Conservation (phyloP, 2,329 filamentous ascomycete genomes). For the Sporothrix brasiliensis region DNA sequence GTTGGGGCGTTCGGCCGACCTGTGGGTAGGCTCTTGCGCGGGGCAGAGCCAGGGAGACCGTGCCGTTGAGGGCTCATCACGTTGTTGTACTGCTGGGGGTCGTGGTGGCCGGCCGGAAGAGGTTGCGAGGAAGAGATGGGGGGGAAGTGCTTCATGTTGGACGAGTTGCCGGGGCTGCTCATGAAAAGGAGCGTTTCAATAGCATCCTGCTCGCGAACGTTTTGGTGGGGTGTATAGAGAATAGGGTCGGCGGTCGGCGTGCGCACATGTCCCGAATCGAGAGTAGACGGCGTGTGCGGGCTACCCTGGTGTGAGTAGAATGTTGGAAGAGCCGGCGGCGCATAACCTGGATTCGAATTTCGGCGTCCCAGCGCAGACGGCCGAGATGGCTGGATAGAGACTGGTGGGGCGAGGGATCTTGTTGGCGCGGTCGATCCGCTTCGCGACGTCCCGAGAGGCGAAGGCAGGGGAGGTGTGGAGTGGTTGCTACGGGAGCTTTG, state of each 20-base stretch:
- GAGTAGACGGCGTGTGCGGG: slow-evolving; percentile 46
- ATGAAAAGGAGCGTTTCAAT: slow-evolving; percentile 80
- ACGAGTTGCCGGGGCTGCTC: slow-evolving; percentile 75
- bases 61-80: slow-evolving; percentile 42
- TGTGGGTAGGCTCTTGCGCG: slow-evolving; percentile 57
- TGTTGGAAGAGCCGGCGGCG: slow-evolving; percentile 53
- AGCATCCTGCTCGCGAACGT: slow-evolving; percentile 75
- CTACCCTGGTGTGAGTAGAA: slow-evolving; percentile 48
- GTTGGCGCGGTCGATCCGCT: slow-evolving; percentile 44
- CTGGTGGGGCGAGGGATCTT: slow-evolving; percentile 55
- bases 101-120: slow-evolving; percentile 43
- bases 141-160: slow-evolving; percentile 63
- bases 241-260: slow-evolving; percentile 55
- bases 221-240: slow-evolving; percentile 69
- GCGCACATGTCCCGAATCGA: slow-evolving; percentile 42
- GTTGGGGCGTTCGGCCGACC: slow-evolving; percentile 44
- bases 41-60: slow-evolving; percentile 51
- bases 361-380: slow-evolving; percentile 48
- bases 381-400: slow-evolving; percentile 57
- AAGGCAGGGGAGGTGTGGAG: slow-evolving; percentile 30
- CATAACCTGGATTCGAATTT: slow-evolving; percentile 54
- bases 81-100: slow-evolving; percentile 34
- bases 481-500: slow-evolving; percentile 21
- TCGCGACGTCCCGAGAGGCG: slow-evolving; percentile 32
- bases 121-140: slow-evolving; percentile 43